phyloP scores from a whole-genome alignment of 2,329 filamentous ascomycete genomes.

The Aspergillus clavatus region DNA sequence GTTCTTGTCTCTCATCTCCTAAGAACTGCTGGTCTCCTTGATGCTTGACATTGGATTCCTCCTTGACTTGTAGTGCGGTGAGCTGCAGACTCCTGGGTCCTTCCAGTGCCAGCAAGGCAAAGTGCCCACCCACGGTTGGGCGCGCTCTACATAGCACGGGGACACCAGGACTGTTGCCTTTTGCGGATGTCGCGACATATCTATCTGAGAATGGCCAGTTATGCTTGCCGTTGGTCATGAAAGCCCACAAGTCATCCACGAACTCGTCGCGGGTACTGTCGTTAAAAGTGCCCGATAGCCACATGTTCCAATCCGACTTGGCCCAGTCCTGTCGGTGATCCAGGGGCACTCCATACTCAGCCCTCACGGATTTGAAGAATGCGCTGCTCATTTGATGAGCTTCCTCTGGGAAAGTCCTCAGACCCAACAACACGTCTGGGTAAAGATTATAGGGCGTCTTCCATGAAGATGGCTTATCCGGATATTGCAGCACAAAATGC shows the following conservation, averaged over 20 bases:
- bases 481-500: slow-evolving; percentile 41
- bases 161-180: slow-evolving; percentile 27
- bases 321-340: slow-evolving; percentile 39
- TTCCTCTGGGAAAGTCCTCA: slow-evolving; percentile 34
- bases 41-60: not conserved
- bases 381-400: slow-evolving; percentile 34
- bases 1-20: slow-evolving; percentile 13
- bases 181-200: slow-evolving; percentile 34
- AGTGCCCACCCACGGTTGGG: slow-evolving; percentile 42
- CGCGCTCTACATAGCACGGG: slow-evolving; percentile 36
- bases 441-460: slow-evolving; percentile 42
- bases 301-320: slow-evolving; percentile 45
- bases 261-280: slow-evolving; percentile 29
- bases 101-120: slow-evolving; percentile 38
- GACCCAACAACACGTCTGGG: slow-evolving; percentile 36
- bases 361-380: slow-evolving; percentile 36
- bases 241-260: slow-evolving; percentile 40
- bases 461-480: slow-evolving; percentile 28
- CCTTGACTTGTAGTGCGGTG: slow-evolving; percentile 10
- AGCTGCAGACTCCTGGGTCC: slow-evolving; percentile 23
- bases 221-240: slow-evolving; percentile 41
- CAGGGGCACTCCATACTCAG: slow-evolving; percentile 37
- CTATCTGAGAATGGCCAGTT: slow-evolving; percentile 43
- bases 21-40: not conserved
- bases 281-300: slow-evolving; percentile 35